Conservation (phyloP, 1,284 basidiomycete species). For the Trichosporon sp. region DNA sequence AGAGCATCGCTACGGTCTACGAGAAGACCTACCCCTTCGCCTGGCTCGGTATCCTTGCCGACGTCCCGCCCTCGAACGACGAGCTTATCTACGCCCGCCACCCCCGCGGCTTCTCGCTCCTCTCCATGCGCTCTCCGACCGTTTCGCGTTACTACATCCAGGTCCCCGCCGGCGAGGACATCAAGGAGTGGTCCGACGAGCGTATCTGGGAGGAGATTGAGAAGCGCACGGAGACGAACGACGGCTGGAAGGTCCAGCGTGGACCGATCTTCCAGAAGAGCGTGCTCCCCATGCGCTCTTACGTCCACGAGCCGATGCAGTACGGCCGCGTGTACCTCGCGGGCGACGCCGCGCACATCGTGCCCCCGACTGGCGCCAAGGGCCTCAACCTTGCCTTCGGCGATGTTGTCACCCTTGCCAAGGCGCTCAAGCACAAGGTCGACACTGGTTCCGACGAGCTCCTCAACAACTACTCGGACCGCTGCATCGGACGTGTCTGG, state of each 20-base stretch:
- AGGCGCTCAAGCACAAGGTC: constrained; percentile 21
- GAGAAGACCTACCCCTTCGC: constrained; percentile 22
- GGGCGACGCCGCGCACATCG: constrained; percentile 24
- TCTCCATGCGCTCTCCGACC: constrained; percentile 21
- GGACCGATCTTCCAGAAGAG: constrained; percentile 21
- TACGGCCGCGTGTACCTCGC: constrained; percentile 23
- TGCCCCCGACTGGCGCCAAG: constrained; percentile 23
- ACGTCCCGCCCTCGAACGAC: constrained; percentile 22
- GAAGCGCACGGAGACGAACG: constrained; percentile 14
- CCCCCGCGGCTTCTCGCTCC: constrained; percentile 18
- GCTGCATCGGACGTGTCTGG: constrained; percentile 20
- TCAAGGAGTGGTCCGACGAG: constrained; percentile 22
- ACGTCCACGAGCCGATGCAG: constrained; percentile 24
- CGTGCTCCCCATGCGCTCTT: constrained; percentile 22
- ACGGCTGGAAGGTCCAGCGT: constrained; percentile 22
- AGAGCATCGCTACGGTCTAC: constrained; percentile 16
- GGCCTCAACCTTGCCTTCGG: constrained; percentile 23
- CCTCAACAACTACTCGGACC: constrained; percentile 19
- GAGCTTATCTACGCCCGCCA: constrained; percentile 24
- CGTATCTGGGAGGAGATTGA: constrained; percentile 22
- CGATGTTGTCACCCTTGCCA: constrained; percentile 23
- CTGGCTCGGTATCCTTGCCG: constrained; percentile 23
- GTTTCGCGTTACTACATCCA: constrained; percentile 24
- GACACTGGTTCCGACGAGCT: constrained; percentile 15
- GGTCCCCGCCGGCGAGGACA: constrained; percentile 20